phyloP scores from a whole-genome alignment of 2,329 filamentous ascomycete genomes.

The Massarina eburnea region DNA sequence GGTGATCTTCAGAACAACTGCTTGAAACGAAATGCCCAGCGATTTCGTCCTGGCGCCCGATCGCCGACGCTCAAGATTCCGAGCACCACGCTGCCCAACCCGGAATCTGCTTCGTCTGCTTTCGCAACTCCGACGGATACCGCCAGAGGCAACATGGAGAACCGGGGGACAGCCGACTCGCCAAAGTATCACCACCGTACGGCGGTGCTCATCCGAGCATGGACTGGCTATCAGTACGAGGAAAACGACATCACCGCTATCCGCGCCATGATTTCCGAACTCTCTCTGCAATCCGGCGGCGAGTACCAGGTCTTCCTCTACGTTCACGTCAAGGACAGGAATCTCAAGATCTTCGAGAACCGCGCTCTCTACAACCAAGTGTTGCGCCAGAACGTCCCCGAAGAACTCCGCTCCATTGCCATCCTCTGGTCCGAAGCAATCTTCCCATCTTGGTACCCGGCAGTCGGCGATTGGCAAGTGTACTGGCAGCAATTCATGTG shows the following conservation, averaged over 20 bases:
- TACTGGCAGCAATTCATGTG: constrained; percentile 67
- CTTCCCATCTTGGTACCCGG: constrained; percentile 51
- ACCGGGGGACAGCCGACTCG: constrained; percentile 15
- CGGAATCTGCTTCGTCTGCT: constrained; percentile 28
- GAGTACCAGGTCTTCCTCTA: constrained; percentile 53
- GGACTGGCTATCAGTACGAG: constrained; percentile 51
- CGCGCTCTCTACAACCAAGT: constrained; percentile 61
- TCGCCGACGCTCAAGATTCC: constrained; percentile 30
- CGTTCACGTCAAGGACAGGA: constrained; percentile 56
- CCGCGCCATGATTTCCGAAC: constrained; percentile 49
- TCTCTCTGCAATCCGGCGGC: constrained; percentile 49
- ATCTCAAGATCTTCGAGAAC: constrained; percentile 61
- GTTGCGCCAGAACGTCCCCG: constrained; percentile 64
- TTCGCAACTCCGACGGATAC: constrained; percentile 32
- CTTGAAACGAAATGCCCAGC: constrained; percentile 63
- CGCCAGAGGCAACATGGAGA: constrained; percentile 30
- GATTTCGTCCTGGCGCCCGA: constrained; percentile 55
- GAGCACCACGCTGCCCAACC: constrained; percentile 28
- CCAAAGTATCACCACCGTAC: constrained; percentile 47
- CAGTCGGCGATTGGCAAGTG: constrained; percentile 52
- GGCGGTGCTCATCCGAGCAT: constrained; percentile 50
- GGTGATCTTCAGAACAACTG: constrained; percentile 69
- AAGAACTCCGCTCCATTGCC: constrained; percentile 70
- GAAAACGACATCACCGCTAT: constrained; percentile 51
- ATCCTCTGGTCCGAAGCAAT: constrained; percentile 70